Percentiles rank a stretch among this genome's conserved stretches.
Evolutionary conservation across 352 stramenopile species (phyloP).

Genomic region (Nothophytophthora sp.): DNA sequence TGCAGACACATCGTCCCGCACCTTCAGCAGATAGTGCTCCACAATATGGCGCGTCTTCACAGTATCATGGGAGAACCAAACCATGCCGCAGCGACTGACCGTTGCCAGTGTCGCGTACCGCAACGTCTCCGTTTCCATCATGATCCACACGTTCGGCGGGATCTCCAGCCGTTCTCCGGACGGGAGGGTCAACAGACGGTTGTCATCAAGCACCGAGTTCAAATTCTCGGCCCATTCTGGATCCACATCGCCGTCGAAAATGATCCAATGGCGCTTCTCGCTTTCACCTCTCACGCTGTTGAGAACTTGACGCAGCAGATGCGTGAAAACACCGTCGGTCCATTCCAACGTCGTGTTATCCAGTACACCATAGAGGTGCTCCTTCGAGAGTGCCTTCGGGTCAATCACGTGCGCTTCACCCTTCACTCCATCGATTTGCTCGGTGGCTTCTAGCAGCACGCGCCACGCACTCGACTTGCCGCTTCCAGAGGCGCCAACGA

Average conservation of each 20-base stretch:
- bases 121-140: conserved; percentile 99
- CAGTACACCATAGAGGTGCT: conserved; percentile 98
- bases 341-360: conserved; percentile 99
- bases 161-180: conserved; percentile 98
- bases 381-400: conserved; percentile 98
- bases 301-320: conserved; percentile 95
- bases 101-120: conserved; percentile 98
- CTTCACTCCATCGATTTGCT: conserved; percentile 95
- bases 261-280: conserved; percentile 97
- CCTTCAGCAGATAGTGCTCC: conserved; percentile 81
- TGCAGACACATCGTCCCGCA: conserved; percentile 62
- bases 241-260: conserved; percentile 99
- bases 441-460: conserved; percentile 93
- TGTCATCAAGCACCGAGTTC: conserved; percentile 99
- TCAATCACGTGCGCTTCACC: conserved; percentile 99
- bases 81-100: conserved; percentile 99
- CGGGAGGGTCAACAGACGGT: conserved; percentile 98
- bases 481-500: conserved; percentile 96
- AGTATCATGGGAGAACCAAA: conserved; percentile 98
- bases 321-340: conserved; percentile 99
- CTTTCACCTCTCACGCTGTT: conserved; percentile 98
- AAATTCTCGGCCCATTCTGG: conserved; percentile 99
- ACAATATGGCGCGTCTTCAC: conserved; percentile 94
- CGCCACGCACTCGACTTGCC: conserved; percentile 97
- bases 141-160: conserved; percentile 98